A percentile compares a stretch with the other conserved stretches of the same genome.
phyloP scores from a whole-genome alignment of 768 basidiomycete genomes.

The Rhodosporidiobolus sp. region DNA sequence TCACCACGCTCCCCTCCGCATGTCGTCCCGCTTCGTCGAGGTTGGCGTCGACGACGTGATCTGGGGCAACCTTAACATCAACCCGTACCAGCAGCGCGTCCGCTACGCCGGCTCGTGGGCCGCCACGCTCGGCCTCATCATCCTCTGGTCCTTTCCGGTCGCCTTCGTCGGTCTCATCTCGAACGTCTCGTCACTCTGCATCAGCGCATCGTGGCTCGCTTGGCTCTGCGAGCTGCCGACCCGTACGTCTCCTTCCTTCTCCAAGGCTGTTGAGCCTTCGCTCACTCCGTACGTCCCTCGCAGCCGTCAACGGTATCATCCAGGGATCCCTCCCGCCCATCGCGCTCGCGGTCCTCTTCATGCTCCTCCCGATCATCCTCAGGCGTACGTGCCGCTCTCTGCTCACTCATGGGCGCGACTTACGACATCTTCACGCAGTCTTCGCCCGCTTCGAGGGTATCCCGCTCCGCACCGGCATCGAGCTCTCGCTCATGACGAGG shows the following conservation, averaged over 20 bases:
- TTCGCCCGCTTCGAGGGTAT: constrained; percentile 85
- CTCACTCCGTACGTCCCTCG: neutral
- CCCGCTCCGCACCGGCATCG: constrained; percentile 74
- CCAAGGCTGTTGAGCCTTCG: neutral
- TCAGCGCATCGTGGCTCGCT: constrained; percentile 64
- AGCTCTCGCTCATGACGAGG: constrained; percentile 85
- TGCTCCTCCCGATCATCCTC: constrained; percentile 78
- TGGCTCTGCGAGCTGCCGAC: constrained; percentile 76
- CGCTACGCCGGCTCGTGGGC: constrained; percentile 68
- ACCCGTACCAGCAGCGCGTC: constrained; percentile 77
- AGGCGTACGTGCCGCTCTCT: constrained; percentile 54
- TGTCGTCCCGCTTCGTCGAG: constrained; percentile 73
- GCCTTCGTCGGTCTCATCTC: constrained; percentile 81
- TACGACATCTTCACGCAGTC: constrained; percentile 48
- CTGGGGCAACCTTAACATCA: constrained; percentile 83
- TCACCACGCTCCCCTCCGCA: constrained; percentile 50
- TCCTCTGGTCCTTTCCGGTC: constrained; percentile 87
- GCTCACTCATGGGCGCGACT: neutral
- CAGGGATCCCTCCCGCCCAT: constrained; percentile 85
- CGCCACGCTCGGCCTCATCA: constrained; percentile 71
- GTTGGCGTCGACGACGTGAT: constrained; percentile 84
- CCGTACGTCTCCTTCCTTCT: constrained; percentile 1
- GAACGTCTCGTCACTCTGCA: constrained; percentile 70
- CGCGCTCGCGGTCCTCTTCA: constrained; percentile 82
- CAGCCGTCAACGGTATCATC: constrained; percentile 71